phyloP scores from a whole-genome alignment of 169 alveolate genomes.

The Nephromyces sp. region DNA sequence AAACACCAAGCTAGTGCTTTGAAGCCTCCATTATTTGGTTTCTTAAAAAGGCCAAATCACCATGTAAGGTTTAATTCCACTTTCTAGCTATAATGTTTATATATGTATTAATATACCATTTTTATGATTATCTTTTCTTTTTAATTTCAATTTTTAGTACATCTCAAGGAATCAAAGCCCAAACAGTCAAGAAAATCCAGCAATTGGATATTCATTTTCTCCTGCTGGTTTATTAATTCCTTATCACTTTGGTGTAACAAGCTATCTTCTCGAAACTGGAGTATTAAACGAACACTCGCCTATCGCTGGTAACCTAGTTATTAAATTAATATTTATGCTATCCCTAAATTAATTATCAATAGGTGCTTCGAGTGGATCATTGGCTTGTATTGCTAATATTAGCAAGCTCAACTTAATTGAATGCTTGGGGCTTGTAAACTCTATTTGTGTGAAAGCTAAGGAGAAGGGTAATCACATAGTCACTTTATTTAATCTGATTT shows the following conservation, averaged over 20 bases:
- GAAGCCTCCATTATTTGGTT: too few species aligned
- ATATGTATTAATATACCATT: too few species aligned
- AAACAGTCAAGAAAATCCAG: too few species aligned
- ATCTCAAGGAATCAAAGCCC: too few species aligned
- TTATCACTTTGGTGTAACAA: conserved; percentile 28
- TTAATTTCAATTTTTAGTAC: too few species aligned
- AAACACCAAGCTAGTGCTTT: too few species aligned
- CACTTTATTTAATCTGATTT: not conserved
- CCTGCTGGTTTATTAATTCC: conserved; percentile 37
- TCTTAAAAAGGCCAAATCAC: too few species aligned
- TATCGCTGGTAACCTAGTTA: conserved; percentile 6
- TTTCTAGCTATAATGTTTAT: too few species aligned
- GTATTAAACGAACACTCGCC: conserved; percentile 26
- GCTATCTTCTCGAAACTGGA: conserved; percentile 12
- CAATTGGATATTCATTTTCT: conserved; percentile 37
- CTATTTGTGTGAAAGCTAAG: not conserved
- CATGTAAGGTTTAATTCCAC: too few species aligned
- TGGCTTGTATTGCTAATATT: not conserved
- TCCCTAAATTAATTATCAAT: too few species aligned
- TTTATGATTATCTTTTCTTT: too few species aligned
- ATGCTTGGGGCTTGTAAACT: not conserved
- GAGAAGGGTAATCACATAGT: conserved; percentile 1
- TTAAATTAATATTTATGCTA: not conserved
- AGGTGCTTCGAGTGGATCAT: not conserved
- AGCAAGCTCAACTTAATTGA: not conserved